Evolutionary conservation across 176 grass and related monocot genomes (phyloP).

Genomic region (Dendrocalamus sinicus): DNA sequence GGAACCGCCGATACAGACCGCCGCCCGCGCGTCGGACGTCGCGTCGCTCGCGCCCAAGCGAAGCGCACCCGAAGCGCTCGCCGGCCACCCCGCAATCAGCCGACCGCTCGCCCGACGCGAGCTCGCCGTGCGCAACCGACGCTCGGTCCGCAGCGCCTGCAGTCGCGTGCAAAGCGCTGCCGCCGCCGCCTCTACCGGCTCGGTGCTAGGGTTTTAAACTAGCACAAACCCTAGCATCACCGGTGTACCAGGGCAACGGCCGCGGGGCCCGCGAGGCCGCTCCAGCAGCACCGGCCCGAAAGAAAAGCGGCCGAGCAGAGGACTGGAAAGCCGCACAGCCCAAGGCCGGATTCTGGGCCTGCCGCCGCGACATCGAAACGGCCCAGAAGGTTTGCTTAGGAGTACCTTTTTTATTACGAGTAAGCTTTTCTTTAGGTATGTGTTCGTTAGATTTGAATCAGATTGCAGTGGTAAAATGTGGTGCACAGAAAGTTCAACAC

Average conservation of each 20-base stretch:
- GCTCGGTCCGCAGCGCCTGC: background rate
- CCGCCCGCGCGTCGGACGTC: background rate
- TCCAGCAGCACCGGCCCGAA: background rate
- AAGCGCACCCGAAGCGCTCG: background rate
- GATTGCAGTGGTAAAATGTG: too few species aligned
- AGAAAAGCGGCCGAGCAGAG: too few species aligned
- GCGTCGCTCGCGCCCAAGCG: background rate
- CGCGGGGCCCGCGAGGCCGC: background rate
- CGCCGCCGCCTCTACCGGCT: background rate
- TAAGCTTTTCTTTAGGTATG: too few species aligned
- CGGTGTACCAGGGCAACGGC: background rate
- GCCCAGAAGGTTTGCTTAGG: background rate
- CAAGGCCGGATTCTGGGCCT: background rate
- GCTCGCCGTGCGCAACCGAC: background rate
- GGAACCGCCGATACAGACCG: background rate
- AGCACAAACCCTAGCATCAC: background rate
- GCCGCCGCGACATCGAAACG: background rate
- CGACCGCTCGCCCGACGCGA: too few species aligned
- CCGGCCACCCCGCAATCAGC: background rate
- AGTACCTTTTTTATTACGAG: too few species aligned
- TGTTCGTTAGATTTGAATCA: too few species aligned
- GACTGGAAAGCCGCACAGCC: too few species aligned
- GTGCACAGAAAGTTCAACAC: too few species aligned
- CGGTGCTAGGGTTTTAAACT: background rate
- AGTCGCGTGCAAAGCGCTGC: background rate